Percentiles rank a stretch among this genome's conserved stretches.
phyloP scores from a whole-genome alignment of 441 rosid genomes.

The Pelargonium citronellum region DNA sequence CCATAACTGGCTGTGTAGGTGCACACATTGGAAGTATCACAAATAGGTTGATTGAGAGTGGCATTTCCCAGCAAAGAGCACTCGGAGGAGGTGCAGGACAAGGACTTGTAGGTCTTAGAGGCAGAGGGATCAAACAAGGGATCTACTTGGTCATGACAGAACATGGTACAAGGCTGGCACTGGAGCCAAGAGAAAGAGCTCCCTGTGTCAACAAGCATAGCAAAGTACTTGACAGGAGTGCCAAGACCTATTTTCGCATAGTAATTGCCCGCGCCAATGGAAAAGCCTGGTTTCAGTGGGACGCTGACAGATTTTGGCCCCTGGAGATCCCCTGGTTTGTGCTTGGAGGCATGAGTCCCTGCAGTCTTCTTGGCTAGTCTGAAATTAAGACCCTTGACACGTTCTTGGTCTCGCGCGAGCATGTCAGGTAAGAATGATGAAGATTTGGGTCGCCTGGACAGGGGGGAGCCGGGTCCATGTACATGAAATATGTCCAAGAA shows the following conservation, averaged over 20 bases:
- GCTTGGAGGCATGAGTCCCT: neutral
- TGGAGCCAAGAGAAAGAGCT: conserved; percentile 14
- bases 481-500: conserved; percentile 19
- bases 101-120: conserved; percentile 28
- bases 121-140: conserved; percentile 35
- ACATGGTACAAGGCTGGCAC: conserved; percentile 27
- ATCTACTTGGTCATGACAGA: conserved; percentile 36
- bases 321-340: neutral
- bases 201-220: conserved; percentile 10
- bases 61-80: conserved; percentile 28
- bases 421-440: conserved; percentile 1
- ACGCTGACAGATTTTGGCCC: conserved; percentile 22
- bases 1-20: conserved; percentile 41
- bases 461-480: conserved; percentile 15
- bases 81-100: conserved; percentile 25
- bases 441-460: neutral
- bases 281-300: conserved; percentile 1
- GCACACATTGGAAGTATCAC: conserved; percentile 12
- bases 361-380: conserved; percentile 3
- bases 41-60: conserved; percentile 21
- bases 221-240: conserved; percentile 9
- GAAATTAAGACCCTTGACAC: conserved; percentile 15
- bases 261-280: conserved; percentile 13
- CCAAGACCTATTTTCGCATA: conserved; percentile 10
- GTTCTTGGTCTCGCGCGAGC: conserved; percentile 19